Conservation (phyloP, 768 basidiomycete species). For the Candolleomyces efflorescens region DNA sequence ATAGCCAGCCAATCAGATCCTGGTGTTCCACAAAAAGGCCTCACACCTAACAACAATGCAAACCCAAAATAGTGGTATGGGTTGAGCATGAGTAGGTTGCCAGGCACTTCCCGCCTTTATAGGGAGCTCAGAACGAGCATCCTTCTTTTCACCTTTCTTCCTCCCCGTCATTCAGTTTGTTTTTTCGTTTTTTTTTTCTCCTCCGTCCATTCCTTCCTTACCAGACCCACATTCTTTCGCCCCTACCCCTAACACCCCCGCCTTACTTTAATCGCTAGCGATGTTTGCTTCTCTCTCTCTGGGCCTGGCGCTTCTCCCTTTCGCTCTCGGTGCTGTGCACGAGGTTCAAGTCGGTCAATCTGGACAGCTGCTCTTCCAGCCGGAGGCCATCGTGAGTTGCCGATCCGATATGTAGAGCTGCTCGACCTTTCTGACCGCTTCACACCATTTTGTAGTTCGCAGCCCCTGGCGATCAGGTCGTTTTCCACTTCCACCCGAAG, state of each 20-base stretch:
- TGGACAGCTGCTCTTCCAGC: constrained; percentile 39
- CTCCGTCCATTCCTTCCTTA: constrained; percentile 15
- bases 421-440: not conserved
- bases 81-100: not conserved
- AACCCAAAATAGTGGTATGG: not conserved
- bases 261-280: constrained; percentile 33
- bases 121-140: not conserved
- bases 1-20: not conserved
- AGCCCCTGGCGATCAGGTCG: constrained; percentile 55
- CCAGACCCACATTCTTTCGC: constrained; percentile 23
- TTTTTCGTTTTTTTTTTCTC: constrained; percentile 18
- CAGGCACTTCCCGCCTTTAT: not conserved
- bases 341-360: constrained; percentile 49
- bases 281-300: constrained; percentile 43
- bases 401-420: not conserved
- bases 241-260: constrained; percentile 18
- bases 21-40: too few species aligned
- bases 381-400: constrained; percentile 47
- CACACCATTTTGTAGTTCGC: constrained; percentile 22
- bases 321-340: constrained; percentile 44
- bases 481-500: constrained; percentile 57
- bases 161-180: constrained; percentile 18
- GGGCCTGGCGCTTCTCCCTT: constrained; percentile 46
- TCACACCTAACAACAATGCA: not conserved
- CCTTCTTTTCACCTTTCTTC: constrained; percentile 22